These are phyloP conservation scores for Beverwykella pulmonaria DNA, from an alignment of 495 filamentous ascomycete genomes.

Conservation along the genomic window DNA sequence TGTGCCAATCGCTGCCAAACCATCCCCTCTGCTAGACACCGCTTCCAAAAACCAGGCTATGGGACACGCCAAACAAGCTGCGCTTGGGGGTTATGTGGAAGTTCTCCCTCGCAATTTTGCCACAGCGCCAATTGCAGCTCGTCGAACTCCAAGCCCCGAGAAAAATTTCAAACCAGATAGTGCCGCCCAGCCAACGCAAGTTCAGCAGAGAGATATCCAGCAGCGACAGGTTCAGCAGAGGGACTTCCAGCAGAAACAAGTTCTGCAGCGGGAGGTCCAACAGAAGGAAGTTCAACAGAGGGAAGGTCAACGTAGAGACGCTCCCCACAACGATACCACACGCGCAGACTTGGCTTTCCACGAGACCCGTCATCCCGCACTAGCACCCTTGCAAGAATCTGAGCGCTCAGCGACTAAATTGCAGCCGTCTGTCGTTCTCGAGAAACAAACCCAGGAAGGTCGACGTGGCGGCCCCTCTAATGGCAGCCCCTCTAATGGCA, in stretches of 20 bases:
- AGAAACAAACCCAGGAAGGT: neutral
- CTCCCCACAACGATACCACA: neutral
- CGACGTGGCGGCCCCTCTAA: neutral
- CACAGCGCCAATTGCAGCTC: conserved; percentile 1
- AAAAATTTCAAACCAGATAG: conserved; percentile 7
- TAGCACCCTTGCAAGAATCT: conserved; percentile 25
- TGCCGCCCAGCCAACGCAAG: neutral
- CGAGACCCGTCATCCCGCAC: conserved; percentile 17
- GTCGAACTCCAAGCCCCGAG: conserved; percentile 30
- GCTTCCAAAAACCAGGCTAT: conserved; percentile 5
- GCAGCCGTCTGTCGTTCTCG: neutral
- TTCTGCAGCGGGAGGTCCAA: conserved; percentile 1
- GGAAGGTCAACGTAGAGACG: conserved; percentile 6
- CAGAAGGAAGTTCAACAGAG: conserved; percentile 5
- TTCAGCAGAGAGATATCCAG: conserved; percentile 1
- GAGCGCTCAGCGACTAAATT: conserved; percentile 12
- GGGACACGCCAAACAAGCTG: conserved; percentile 11
- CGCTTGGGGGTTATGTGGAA: conserved; percentile 3
- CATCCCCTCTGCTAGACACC: conserved; percentile 21
- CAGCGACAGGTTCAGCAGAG: too few relatives aligned
- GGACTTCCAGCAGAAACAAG: neutral
- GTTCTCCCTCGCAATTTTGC: conserved; percentile 19
- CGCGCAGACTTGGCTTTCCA: conserved; percentile 7
- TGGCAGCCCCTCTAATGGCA: neutral
- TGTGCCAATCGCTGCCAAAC: conserved; percentile 26